Percentiles rank a stretch among this genome's conserved stretches.
Evolutionary conservation across 441 rosid genomes (phyloP).

Genomic region (Pelargonium australe): DNA sequence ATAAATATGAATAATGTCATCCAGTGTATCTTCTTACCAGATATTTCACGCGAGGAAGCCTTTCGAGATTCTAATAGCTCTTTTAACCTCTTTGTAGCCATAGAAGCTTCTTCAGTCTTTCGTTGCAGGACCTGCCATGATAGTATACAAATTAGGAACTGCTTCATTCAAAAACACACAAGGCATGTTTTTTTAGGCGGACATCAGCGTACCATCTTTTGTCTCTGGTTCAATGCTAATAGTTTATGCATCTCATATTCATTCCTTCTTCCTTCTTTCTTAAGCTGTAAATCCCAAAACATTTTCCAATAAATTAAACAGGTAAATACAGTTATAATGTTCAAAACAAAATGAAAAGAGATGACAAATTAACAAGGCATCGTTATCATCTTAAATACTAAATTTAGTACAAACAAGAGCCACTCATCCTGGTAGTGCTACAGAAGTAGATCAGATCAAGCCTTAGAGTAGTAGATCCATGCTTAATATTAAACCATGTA

Average conservation of each 20-base stretch:
- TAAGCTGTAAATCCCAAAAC: constrained; percentile 46
- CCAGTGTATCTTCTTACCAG: constrained; percentile 29
- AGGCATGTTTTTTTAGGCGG: constrained; percentile 5
- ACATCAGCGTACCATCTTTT: constrained; percentile 64
- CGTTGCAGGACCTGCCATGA: constrained; percentile 74
- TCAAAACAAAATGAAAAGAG: not conserved
- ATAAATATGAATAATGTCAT: constrained; percentile 13
- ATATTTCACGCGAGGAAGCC: constrained; percentile 58
- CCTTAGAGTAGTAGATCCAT: too few species aligned
- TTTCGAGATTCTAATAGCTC: constrained; percentile 84
- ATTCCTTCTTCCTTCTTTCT: constrained; percentile 94
- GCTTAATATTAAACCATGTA: too few species aligned
- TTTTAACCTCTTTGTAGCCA: constrained; percentile 92
- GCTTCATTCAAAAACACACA: constrained; percentile 17
- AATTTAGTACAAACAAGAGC: not conserved
- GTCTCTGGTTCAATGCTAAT: constrained; percentile 87
- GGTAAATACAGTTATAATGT: not conserved
- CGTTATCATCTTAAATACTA: not conserved
- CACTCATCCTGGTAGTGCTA: not conserved
- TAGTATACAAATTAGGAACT: constrained; percentile 15
- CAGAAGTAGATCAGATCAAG: too few species aligned
- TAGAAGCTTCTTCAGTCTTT: constrained; percentile 93
- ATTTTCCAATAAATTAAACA: not conserved
- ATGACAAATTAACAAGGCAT: not conserved
- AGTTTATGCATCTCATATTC: constrained; percentile 97